Conservation (phyloP, 2,329 filamentous ascomycete genomes). For the Trichoderma sp. region DNA sequence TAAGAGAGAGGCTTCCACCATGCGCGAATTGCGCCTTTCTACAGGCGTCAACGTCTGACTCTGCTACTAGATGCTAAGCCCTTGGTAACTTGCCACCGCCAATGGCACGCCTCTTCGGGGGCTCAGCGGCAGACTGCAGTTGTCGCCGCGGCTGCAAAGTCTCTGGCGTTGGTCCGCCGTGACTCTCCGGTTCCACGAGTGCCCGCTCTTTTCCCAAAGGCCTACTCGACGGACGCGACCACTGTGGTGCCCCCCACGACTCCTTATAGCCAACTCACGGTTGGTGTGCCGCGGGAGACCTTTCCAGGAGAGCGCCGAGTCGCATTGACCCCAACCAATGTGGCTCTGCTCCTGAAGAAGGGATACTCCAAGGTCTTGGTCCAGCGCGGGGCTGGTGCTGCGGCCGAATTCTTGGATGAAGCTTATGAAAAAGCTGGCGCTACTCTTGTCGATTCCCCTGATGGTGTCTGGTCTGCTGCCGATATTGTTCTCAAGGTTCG, state of each 20-base stretch:
- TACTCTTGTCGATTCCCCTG: constrained; percentile 67
- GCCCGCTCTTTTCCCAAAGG: constrained; percentile 30
- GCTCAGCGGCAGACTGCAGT: constrained; percentile 35
- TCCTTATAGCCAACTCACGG: constrained; percentile 71
- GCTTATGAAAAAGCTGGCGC: constrained; percentile 79
- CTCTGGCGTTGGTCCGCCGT: constrained; percentile 45
- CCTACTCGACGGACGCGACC: constrained; percentile 43
- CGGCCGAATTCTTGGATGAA: constrained; percentile 75
- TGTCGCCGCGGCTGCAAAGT: constrained; percentile 34
- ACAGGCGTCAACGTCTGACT: background rate
- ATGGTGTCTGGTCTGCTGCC: constrained; percentile 70
- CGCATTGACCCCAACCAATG: constrained; percentile 82
- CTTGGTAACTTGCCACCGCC: constrained; percentile 34
- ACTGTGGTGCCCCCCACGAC: constrained; percentile 46
- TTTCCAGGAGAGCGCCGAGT: constrained; percentile 79
- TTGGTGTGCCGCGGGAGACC: constrained; percentile 80
- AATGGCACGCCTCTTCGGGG: constrained; percentile 44
- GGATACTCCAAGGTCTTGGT: constrained; percentile 77
- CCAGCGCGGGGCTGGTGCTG: constrained; percentile 75
- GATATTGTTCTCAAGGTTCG: constrained; percentile 86
- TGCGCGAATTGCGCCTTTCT: background rate
- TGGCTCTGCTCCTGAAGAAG: constrained; percentile 79
- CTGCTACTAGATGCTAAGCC: constrained; percentile 28
- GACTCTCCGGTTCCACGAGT: constrained; percentile 38
- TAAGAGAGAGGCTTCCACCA: constrained; percentile 19